Evolutionary conservation across 768 basidiomycete species (phyloP).

Genomic region (Lactifluus piperatus): DNA sequence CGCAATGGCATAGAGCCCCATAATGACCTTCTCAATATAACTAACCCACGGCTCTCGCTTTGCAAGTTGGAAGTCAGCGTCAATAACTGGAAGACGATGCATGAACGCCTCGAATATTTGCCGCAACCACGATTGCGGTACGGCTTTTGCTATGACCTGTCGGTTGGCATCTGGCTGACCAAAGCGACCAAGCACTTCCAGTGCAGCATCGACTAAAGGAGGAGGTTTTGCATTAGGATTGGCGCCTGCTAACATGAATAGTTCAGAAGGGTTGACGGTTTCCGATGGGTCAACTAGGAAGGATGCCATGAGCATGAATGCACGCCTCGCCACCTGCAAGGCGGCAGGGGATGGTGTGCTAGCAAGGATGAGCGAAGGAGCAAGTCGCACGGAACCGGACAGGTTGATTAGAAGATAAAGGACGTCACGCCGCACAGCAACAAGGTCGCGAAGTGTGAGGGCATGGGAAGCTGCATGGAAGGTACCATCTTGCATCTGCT

Average conservation of each 20-base stretch:
- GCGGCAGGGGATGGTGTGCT: slow-evolving; percentile 29
- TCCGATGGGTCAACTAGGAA: slow-evolving; percentile 66
- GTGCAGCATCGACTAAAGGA: slow-evolving; percentile 58
- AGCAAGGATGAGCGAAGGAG: slow-evolving; percentile 32
- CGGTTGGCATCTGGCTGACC: slow-evolving; percentile 74
- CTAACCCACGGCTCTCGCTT: slow-evolving; percentile 62
- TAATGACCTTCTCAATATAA: slow-evolving; percentile 68
- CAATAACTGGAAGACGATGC: slow-evolving; percentile 74
- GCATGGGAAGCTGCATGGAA: slow-evolving; percentile 40
- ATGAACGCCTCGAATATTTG: slow-evolving; percentile 61
- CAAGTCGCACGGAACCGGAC: slow-evolving; percentile 42
- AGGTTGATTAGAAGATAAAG: slow-evolving; percentile 62
- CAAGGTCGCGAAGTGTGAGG: slow-evolving; percentile 62
- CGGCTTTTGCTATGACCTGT: slow-evolving; percentile 50
- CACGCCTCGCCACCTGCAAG: slow-evolving; percentile 42
- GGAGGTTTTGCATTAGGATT: slow-evolving; percentile 44
- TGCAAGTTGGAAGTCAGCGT: slow-evolving; percentile 63
- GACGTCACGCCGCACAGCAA: slow-evolving; percentile 69
- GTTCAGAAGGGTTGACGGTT: slow-evolving; percentile 51
- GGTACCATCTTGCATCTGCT: slow-evolving; percentile 21
- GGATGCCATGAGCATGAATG: slow-evolving; percentile 62
- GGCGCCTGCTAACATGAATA: slow-evolving; percentile 44
- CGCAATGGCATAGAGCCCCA: slow-evolving; percentile 80
- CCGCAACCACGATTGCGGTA: slow-evolving; percentile 52
- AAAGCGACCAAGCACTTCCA: slow-evolving; percentile 78